phyloP scores from a whole-genome alignment of 106 monocot species.

The Allium sativum region DNA sequence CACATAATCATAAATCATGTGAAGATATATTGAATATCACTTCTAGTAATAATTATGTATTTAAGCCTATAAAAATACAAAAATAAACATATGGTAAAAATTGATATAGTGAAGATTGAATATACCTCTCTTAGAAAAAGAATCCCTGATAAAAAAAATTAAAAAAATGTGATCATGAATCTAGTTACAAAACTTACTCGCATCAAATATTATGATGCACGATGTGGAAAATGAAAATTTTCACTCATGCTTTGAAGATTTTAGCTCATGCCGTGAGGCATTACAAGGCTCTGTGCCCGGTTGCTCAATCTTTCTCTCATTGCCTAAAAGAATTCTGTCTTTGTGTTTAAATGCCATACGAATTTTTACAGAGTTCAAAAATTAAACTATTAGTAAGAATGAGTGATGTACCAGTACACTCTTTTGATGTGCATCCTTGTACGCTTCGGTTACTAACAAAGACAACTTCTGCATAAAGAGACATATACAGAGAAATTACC shows the following conservation, averaged over 20 bases:
- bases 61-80: too few relatives aligned
- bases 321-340: constrained; percentile 30
- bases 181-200: too few relatives aligned
- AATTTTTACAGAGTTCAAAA: not conserved
- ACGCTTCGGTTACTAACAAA: constrained; percentile 90
- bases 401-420: constrained; percentile 52
- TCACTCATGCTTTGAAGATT: not conserved
- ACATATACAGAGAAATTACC: not conserved
- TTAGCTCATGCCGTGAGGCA: constrained; percentile 65
- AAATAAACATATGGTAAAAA: too few relatives aligned
- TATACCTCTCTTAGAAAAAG: too few relatives aligned
- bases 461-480: constrained; percentile 56
- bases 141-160: too few relatives aligned
- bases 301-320: constrained; percentile 99
- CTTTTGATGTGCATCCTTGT: constrained; percentile 90
- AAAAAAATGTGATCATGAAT: too few relatives aligned
- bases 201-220: too few relatives aligned
- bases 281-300: constrained; percentile 93
- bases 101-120: too few relatives aligned
- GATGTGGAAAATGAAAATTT: too few relatives aligned
- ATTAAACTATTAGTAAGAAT: not conserved
- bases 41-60: too few relatives aligned
- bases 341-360: not conserved
- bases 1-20: too few relatives aligned
- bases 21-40: too few relatives aligned